Conservation (phyloP, 2,329 filamentous ascomycete genomes). For the Alternaria sp. region DNA sequence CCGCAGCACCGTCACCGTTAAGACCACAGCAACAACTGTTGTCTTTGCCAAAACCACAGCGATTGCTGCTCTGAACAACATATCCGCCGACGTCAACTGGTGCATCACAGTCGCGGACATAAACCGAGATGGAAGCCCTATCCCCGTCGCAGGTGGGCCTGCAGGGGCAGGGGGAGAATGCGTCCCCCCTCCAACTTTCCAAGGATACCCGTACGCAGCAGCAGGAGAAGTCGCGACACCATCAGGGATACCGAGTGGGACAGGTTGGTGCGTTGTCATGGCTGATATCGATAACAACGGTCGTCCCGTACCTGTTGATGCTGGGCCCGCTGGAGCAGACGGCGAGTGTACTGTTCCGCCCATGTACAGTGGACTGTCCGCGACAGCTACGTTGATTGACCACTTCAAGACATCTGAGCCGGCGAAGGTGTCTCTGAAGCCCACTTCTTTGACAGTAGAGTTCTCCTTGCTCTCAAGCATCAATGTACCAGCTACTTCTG, state of each 20-base stretch:
- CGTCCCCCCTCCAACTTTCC: conserved; percentile 7
- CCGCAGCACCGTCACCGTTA: background rate
- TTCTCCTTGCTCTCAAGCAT: background rate
- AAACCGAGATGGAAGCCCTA: conserved; percentile 4
- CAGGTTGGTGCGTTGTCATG: conserved; percentile 10
- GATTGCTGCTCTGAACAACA: background rate
- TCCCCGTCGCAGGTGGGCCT: conserved; percentile 13
- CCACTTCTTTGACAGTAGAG: background rate
- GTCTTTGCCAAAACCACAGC: background rate
- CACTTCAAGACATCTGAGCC: background rate
- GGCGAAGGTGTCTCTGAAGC: background rate
- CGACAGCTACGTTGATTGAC: background rate
- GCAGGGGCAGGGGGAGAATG: conserved; percentile 17
- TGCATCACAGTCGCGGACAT: conserved; percentile 23
- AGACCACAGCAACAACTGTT: background rate
- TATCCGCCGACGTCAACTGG: background rate
- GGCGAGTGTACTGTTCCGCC: conserved; percentile 1
- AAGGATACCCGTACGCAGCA: conserved; percentile 10
- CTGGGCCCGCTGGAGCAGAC: background rate
- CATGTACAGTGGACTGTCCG: background rate
- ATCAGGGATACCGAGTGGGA: background rate
- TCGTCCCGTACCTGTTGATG: conserved; percentile 7
- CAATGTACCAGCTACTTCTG: background rate
- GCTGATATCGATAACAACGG: conserved; percentile 10
- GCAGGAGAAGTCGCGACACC: background rate